Base-by-base conservation (phyloP, 768 basidiomycete species). In the Russula brevipes region DNA sequence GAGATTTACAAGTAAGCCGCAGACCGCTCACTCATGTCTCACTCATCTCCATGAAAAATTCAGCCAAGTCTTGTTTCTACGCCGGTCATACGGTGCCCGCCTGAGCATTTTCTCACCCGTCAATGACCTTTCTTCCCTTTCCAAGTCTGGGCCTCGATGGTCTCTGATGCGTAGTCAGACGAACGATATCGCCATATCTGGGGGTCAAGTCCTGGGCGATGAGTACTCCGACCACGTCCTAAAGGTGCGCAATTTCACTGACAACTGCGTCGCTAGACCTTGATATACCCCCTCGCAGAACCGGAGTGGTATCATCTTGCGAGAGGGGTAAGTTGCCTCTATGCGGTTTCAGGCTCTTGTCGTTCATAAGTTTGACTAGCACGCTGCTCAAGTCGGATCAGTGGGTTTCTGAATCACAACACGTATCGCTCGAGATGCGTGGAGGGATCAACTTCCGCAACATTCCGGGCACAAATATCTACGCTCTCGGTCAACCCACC, bases 371-470 rank as follows among this genome's bases (percentile, higher is more conserved):
- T 59, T 12, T 10, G 17, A 59, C 45, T 16, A 92, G 90, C 57
- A 94, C 87, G 1, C 80, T 95, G 3, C 79, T 96, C 64, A 97
- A 98, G 77, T 95, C 93, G 3, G 94, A 98, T 72, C 89, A 89
- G 73, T 98, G 94, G 94, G 75, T 86, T 11, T 81, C 82, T 30
- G 85, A 91, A 72, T 88, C 86, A 47, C 78, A 85, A 61, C 80
- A 79, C 52, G 84, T 88, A 46, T 79, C 82, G 53, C 74, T 84
- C 51, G 86, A 82, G 44, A 83, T 98, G 54, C 87, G 92, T 2
- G 97, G 97, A n/a, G 94, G 91, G 2, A 89, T 91, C 75, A 97
- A 97, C 70, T 98, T 97, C 79, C 84, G 97, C 57, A 87, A 87
- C 60, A 83, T 97, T 44, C 85, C 87, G 0, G 81, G 80, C 5